A percentile compares a stretch with the other conserved stretches of the same genome.
Conservation (phyloP, 2,329 filamentous ascomycete species). For the Aspergillus tubingensis region DNA sequence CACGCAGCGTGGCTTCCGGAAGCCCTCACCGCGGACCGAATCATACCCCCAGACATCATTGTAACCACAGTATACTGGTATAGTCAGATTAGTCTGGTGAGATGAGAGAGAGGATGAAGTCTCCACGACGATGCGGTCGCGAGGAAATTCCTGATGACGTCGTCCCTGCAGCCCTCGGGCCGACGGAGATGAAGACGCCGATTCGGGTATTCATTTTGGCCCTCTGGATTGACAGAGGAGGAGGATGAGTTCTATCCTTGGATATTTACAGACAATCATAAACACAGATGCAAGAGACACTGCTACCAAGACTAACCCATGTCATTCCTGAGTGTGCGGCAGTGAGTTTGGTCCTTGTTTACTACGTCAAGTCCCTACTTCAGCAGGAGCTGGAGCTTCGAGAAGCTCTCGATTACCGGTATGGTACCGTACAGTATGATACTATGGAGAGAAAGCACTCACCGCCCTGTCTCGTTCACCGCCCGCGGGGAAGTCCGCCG, state of each 20-base stretch:
- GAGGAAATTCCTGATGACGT: slow-evolving; percentile 25
- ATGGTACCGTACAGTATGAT: not conserved
- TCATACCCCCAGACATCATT: slow-evolving; percentile 33
- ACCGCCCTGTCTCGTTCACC: not conserved
- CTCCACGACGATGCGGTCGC: not conserved
- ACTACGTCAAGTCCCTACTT: not conserved
- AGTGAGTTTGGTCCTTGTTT: not conserved
- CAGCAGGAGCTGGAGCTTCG: not conserved
- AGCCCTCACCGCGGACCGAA: slow-evolving; percentile 24
- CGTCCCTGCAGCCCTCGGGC: slow-evolving; percentile 22
- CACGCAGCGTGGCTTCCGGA: slow-evolving; percentile 17
- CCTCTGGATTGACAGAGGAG: not conserved
- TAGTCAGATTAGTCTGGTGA: not conserved
- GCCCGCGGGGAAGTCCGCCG: not conserved
- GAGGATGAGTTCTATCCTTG: not conserved
- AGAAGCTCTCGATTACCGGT: not conserved
- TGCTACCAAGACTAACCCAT: not conserved
- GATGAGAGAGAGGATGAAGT: not conserved
- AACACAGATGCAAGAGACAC: not conserved
- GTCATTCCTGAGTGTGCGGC: not conserved
- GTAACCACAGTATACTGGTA: not conserved
- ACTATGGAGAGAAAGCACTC: not conserved
- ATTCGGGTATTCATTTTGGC: slow-evolving; percentile 3
- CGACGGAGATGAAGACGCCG: slow-evolving; percentile 19
- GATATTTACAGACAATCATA: not conserved